Evolutionary conservation across 2,329 filamentous ascomycete species (phyloP).

Genomic region (Penicillium oxalicum): DNA sequence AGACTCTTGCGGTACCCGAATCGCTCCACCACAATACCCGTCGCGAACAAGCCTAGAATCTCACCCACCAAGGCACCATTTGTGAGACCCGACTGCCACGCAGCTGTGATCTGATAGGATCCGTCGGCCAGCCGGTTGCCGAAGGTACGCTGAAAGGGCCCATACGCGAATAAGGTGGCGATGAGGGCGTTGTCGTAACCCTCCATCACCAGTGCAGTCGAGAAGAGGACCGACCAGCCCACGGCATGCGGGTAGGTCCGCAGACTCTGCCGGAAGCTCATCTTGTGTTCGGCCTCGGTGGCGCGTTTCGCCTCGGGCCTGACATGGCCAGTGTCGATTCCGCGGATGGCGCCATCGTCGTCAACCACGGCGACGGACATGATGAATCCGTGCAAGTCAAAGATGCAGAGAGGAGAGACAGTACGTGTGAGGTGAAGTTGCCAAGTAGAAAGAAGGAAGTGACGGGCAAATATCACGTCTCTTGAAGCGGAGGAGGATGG

Average conservation of each 20-base stretch:
- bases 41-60: slow-evolving; percentile 60
- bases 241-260: slow-evolving; percentile 27
- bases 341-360: background rate
- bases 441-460: no score
- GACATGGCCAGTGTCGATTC: background rate
- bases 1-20: slow-evolving; percentile 62
- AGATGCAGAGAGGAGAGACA: no score
- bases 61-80: slow-evolving; percentile 57
- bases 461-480: no score
- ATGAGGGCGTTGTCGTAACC: slow-evolving; percentile 36
- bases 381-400: no score
- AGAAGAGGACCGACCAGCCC: slow-evolving; percentile 33
- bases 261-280: slow-evolving; percentile 26
- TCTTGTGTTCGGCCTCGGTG: slow-evolving; percentile 24
- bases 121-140: background rate
- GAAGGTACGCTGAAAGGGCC: slow-evolving; percentile 18
- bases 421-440: no score
- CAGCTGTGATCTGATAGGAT: background rate
- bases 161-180: slow-evolving; percentile 18
- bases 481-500: background rate
- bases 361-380: background rate
- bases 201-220: slow-evolving; percentile 36
- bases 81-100: slow-evolving; percentile 41
- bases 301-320: slow-evolving; percentile 14
- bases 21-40: slow-evolving; percentile 57